Base-by-base conservation (phyloP, 768 basidiomycete genomes). In the Lentinus tigrinus region DNA sequence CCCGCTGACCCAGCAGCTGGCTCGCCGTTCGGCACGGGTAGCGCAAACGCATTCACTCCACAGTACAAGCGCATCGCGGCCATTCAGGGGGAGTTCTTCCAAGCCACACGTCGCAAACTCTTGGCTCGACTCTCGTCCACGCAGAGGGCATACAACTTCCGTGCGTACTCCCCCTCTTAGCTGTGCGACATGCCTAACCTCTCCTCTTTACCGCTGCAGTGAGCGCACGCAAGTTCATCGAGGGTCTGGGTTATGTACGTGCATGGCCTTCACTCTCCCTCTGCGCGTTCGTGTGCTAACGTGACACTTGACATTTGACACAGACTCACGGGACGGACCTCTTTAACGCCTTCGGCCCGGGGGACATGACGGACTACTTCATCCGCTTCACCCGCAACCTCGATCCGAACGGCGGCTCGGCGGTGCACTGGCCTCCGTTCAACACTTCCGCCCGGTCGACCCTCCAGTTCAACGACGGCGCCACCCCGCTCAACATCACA, bases 51-150 rank as follows among this genome's bases (percentile, higher is more conserved):
- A 0, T 43, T 83, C 73, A 75, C 52, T 80, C 76, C 80, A 0
- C 75, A 84, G 53, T 83, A 72, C 67, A 84, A 85, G 60, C 72
- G 81, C 1, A 59, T 83, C 11, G 74, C 83, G 6, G 76, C 82
- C 0, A 70, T 84, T 60, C 71, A 73, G 48, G 83, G 82, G 0
- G 84, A 85, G 58, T 67, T 77, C 1, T 81, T 85, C 69, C 78
- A 83, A 51, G 78, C 72, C 0, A 76, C 82, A 40, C 67, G 81
- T 11, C 67, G 81, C 1, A 77, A 78, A 66, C 71, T 85, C 56
- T 63, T 84, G 26, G 62, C 77, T 17, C 58, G 71, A 21, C 67
- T 65, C 4, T 70, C 78, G 0, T 69, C 68, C 1, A 77, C 72
- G 46, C 76, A 75, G 63, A 72, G 71, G 4, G 72, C 72, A 1